Conservation (phyloP, 768 basidiomycete species). For the Cytidiella melzeri region DNA sequence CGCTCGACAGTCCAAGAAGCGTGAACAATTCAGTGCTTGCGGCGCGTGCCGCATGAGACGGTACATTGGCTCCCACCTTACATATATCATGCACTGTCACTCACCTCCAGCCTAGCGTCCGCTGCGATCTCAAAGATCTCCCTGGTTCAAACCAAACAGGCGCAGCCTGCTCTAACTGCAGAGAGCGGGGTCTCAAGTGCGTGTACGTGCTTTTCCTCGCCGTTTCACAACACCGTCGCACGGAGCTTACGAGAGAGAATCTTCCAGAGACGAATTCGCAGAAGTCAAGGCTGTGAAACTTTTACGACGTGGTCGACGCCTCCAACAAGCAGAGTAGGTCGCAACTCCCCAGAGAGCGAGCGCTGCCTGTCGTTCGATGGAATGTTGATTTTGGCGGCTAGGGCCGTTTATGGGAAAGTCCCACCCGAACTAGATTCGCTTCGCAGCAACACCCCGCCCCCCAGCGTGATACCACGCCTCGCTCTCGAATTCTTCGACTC, state of each 20-base stretch:
- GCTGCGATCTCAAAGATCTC: slow-evolving; percentile 89
- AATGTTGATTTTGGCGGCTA: slow-evolving; percentile 24
- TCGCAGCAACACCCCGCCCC: slow-evolving; percentile 33
- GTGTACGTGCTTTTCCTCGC: slow-evolving; percentile 52
- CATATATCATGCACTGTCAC: slow-evolving; percentile 2
- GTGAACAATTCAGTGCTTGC: slow-evolving; percentile 46
- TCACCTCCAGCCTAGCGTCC: slow-evolving; percentile 49
- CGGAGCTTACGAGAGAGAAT: slow-evolving; percentile 1
- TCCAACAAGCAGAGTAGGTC: slow-evolving; percentile 81
- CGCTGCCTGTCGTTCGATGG: background rate
- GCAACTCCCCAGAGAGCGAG: background rate
- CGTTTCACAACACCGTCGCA: no score
- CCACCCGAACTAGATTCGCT: slow-evolving; percentile 35
- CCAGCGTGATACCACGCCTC: slow-evolving; percentile 63
- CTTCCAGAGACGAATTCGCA: slow-evolving; percentile 79
- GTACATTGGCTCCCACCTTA: slow-evolving; percentile 30
- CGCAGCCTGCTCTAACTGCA: slow-evolving; percentile 78
- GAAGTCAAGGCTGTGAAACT: slow-evolving; percentile 88
- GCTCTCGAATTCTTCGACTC: slow-evolving; percentile 77
- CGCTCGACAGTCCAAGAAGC: slow-evolving; percentile 10
- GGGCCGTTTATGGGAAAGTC: slow-evolving; percentile 77
- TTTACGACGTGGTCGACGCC: slow-evolving; percentile 67
- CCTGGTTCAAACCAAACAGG: slow-evolving; percentile 40
- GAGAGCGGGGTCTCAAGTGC: slow-evolving; percentile 86
- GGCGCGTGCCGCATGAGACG: slow-evolving; percentile 89